phyloP scores from a whole-genome alignment of 169 alveolate genomes.

The Plasmodium vinckei region DNA sequence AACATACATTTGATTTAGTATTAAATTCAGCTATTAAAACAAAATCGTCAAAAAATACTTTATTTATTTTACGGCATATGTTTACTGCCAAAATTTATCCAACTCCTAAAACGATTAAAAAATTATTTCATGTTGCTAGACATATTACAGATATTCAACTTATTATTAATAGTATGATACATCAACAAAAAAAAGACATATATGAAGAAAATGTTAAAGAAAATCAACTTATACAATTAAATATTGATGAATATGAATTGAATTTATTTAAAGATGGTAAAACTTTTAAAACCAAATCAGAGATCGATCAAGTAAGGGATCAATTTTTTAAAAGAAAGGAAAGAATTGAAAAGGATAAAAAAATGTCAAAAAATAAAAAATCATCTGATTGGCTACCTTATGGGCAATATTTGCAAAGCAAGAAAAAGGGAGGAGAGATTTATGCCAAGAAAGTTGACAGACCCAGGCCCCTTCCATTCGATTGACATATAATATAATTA shows the following conservation, averaged over 20 bases:
- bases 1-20: constrained; percentile 23
- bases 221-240: constrained; percentile 79
- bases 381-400: constrained; percentile 81
- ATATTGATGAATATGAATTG: constrained; percentile 83
- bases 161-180: constrained; percentile 76
- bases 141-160: constrained; percentile 85
- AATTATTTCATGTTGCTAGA: constrained; percentile 86
- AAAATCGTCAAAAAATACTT: constrained; percentile 80
- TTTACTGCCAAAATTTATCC: constrained; percentile 84
- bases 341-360: constrained; percentile 34
- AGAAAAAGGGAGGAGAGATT: constrained; percentile 85
- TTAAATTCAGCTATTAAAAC: constrained; percentile 56
- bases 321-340: constrained; percentile 72
- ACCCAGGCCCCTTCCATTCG: constrained; percentile 71
- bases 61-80: constrained; percentile 84
- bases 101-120: constrained; percentile 82
- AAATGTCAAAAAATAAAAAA: constrained; percentile 56
- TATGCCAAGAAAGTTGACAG: constrained; percentile 79
- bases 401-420: constrained; percentile 78
- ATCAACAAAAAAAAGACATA: constrained; percentile 80
- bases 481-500: neutral
- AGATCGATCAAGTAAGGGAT: constrained; percentile 64
- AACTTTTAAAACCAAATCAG: constrained; percentile 46
- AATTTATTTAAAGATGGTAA: constrained; percentile 62
- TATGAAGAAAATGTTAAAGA: constrained; percentile 78